phyloP scores from a whole-genome alignment of 202 grass and related monocot genomes.

The Panicum virgatum region DNA sequence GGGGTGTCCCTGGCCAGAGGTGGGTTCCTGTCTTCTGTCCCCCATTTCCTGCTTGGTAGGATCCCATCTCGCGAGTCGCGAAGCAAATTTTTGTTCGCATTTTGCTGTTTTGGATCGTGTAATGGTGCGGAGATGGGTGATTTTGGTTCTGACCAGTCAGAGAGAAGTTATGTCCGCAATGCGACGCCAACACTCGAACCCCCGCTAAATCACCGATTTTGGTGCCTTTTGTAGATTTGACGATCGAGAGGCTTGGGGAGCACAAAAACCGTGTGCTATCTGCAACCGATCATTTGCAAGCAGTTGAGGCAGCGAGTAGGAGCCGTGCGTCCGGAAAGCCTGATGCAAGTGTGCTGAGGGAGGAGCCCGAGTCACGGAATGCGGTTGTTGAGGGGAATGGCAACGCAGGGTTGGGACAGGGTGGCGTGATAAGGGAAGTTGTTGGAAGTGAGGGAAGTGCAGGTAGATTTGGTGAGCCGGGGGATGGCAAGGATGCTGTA shows the following conservation, averaged over 20 bases:
- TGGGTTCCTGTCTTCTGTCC: not conserved
- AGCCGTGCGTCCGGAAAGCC: constrained; percentile 13
- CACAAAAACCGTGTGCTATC: constrained; percentile 75
- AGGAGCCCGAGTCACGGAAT: constrained; percentile 1
- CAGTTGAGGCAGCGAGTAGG: constrained; percentile 26
- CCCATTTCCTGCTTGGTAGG: not conserved
- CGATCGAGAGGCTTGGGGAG: constrained; percentile 45
- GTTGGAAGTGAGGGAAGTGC: not conserved
- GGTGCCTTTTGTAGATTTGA: constrained; percentile 43
- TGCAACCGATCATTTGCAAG: constrained; percentile 45
- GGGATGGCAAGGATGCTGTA: not conserved
- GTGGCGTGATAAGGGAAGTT: constrained; percentile 26
- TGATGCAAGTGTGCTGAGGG: not conserved
- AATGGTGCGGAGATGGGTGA: not conserved
- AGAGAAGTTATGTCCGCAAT: not conserved
- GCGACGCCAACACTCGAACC: not conserved
- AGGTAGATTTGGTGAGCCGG: not conserved
- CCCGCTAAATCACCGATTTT: too few species aligned
- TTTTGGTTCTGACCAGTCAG: not conserved
- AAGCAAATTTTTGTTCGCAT: not conserved
- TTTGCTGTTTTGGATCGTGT: not conserved
- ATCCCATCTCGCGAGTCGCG: not conserved
- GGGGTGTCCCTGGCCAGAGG: constrained; percentile 46
- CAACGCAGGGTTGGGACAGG: not conserved
- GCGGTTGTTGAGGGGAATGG: constrained; percentile 16